A percentile compares a stretch with the other conserved stretches of the same genome.
phyloP scores from a whole-genome alignment of 176 grass and related monocot genomes.

The Musa itinerans region DNA sequence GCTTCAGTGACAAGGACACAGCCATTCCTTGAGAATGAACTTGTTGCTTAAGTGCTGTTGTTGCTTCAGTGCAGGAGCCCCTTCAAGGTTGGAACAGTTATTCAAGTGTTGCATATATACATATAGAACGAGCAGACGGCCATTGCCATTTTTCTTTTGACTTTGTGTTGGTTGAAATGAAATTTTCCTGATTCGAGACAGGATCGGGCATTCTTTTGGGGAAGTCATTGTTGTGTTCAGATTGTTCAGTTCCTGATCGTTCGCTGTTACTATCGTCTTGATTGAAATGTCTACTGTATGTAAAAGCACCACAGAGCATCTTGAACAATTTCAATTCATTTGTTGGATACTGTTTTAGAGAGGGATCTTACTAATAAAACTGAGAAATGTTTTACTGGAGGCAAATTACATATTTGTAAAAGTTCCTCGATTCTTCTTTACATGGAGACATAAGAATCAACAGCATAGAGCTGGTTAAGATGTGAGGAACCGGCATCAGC shows the following conservation, averaged over 20 bases:
- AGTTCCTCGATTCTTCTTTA: neutral
- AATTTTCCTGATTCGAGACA: neutral
- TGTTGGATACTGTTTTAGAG: constrained; percentile 38
- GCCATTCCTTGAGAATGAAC: constrained; percentile 75
- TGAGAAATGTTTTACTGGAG: constrained; percentile 29
- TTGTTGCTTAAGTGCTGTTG: constrained; percentile 29
- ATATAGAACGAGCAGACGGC: constrained; percentile 9
- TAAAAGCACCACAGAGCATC: neutral
- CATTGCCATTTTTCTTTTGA: neutral
- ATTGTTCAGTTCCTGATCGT: neutral
- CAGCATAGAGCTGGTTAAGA: neutral
- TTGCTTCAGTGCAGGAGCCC: constrained; percentile 9
- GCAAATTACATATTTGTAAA: neutral
- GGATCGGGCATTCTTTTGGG: neutral
- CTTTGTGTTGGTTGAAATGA: neutral
- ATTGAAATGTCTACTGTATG: neutral
- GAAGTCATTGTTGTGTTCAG: constrained; percentile 1
- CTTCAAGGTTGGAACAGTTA: neutral
- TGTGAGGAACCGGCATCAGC: neutral
- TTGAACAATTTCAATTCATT: constrained; percentile 25
- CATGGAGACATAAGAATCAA: neutral
- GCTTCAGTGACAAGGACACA: constrained; percentile 49
- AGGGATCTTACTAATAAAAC: constrained; percentile 55
- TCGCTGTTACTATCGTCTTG: neutral
- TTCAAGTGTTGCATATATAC: constrained; percentile 14